Evolutionary conservation across 23 red algal species (phyloP).

Genomic region (Cyanidiococcus yangmingshanensis): DNA sequence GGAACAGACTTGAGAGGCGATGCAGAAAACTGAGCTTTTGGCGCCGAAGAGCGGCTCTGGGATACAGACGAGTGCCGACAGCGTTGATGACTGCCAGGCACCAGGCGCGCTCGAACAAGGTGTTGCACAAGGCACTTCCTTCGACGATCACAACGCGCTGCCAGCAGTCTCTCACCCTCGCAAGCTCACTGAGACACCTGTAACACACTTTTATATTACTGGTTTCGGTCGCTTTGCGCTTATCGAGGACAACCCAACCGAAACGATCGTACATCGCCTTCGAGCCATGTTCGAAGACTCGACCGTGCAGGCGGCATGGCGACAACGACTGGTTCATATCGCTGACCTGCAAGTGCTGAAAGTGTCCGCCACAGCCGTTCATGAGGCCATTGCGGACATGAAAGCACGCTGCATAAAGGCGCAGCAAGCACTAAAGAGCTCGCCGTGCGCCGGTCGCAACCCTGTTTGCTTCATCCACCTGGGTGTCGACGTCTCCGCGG

Average conservation of each 20-base stretch:
- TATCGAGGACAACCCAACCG: not conserved
- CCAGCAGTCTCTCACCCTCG: too few relatives aligned
- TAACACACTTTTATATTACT: conserved; percentile 12
- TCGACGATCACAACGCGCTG: too few relatives aligned
- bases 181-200: too few relatives aligned
- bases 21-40: too few relatives aligned
- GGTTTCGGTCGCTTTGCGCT: conserved; percentile 5
- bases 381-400: not conserved
- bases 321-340: not conserved
- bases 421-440: not conserved
- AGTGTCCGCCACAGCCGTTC: not conserved
- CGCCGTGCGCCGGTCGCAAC: not conserved
- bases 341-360: not conserved
- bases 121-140: too few relatives aligned
- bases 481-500: conserved; percentile 2
- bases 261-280: not conserved
- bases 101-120: too few relatives aligned
- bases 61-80: too few relatives aligned
- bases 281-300: not conserved
- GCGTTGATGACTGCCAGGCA: too few relatives aligned
- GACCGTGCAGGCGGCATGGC: not conserved
- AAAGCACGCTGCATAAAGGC: not conserved
- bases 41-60: too few relatives aligned
- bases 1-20: too few relatives aligned
- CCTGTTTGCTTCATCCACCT: conserved; percentile 4